Base-by-base conservation (phyloP, 2,329 filamentous ascomycete species). In the Aspergillus sergii region DNA sequence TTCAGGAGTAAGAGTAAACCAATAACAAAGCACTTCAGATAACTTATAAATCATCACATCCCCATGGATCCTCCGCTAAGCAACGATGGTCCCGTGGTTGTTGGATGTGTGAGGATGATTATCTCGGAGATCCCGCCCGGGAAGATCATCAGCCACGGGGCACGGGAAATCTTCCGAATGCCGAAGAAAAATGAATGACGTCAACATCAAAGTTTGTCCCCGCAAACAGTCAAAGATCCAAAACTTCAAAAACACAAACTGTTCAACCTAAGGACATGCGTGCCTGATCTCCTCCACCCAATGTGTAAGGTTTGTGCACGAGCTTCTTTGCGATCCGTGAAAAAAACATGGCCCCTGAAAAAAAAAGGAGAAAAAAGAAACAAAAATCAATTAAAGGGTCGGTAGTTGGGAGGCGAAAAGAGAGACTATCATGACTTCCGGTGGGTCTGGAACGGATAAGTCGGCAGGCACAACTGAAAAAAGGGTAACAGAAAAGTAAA, bases 371-470 rank as follows among this genome's bases (percentile, higher is more conserved):
- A 16, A 23, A 4, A 45, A 21, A 45, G 21, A 11, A 23, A 45
- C 5, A 2, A 23, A 12, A 21, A 19, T 11, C 16, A 6, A 45
- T 23, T 23, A 46, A 21, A 23, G 4, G 48, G 26, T 11, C 16
- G 14, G 9, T 9, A 21, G n/a, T 32, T 51, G 48, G 48, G 28
- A 51, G 28, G 48, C 48, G 6, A 51, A 51, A 32, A 19, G 19
- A 19, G 2, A n/a, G 51, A 23, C n/a, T 21, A 23, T 39, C 32
- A 19, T 9, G 14, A 19, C 36, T 36, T 14, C 7, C 9, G 12
- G 51, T 55, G 51, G 51, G 51, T 55, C 51, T 55, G n/a, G 19
- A 55, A 55, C 55, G 32, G 16, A 43, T 54, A 41, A 58, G 26
- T 58, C 56, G 56, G 56, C 56, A 58, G 56, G 56, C 28, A 45